Percentiles rank a stretch among this genome's conserved stretches.
These are phyloP conservation scores for Boletellus ananas DNA, from an alignment of 768 basidiomycete species.

Conservation along the genomic window DNA sequence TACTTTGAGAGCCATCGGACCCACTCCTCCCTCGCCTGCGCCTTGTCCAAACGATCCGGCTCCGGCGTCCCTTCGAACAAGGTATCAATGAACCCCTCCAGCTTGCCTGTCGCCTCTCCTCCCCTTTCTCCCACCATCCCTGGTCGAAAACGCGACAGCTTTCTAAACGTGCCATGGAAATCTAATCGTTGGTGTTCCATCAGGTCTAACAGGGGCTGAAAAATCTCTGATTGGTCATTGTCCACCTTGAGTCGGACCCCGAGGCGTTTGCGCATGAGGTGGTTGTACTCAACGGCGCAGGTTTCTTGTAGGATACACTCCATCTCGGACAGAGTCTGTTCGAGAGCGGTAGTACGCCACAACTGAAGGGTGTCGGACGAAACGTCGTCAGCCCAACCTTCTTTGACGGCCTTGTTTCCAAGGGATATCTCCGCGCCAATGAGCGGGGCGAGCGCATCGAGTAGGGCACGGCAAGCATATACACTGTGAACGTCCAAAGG, in stretches of 20 bases:
- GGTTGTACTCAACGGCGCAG: constrained; percentile 60
- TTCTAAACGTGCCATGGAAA: constrained; percentile 83
- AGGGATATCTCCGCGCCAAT: constrained; percentile 75
- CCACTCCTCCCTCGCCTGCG: constrained; percentile 50
- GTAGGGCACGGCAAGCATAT: constrained; percentile 74
- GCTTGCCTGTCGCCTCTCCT: constrained; percentile 6
- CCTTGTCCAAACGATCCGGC: constrained; percentile 40
- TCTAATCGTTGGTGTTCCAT: constrained; percentile 77
- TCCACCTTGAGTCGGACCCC: constrained; percentile 57
- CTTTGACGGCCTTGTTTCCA: constrained; percentile 42
- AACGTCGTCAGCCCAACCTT: constrained; percentile 62
- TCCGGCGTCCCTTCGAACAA: constrained; percentile 49
- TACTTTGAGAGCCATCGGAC: constrained; percentile 63
- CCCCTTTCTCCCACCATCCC: constrained; percentile 20
- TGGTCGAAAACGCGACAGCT: constrained; percentile 60
- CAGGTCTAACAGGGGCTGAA: constrained; percentile 68
- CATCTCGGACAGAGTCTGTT: constrained; percentile 54
- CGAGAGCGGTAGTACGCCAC: constrained; percentile 58
- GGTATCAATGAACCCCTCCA: constrained; percentile 42
- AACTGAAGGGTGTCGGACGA: constrained; percentile 51
- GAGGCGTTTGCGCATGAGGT: constrained; percentile 77
- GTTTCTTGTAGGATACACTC: constrained; percentile 56
- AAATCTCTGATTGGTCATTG: constrained; percentile 57
- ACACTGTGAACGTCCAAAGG: constrained; percentile 40
- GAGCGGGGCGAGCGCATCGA: constrained; percentile 76